Conservation (phyloP, 805 yeast genomes). For the Barnettozyma siamensis region DNA sequence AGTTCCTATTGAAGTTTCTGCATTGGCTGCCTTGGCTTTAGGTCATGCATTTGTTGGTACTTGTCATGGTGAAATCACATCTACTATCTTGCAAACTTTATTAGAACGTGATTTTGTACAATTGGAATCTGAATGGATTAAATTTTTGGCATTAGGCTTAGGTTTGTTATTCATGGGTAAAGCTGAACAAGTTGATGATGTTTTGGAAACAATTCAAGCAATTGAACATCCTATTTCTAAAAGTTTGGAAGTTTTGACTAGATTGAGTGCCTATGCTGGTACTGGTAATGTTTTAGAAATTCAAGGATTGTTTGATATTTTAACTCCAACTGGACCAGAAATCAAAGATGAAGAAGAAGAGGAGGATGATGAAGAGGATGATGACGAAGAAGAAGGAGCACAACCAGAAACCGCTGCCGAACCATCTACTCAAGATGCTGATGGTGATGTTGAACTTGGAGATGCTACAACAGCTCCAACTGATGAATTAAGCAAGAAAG, state of each 20-base stretch:
- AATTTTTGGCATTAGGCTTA: conserved; percentile 86
- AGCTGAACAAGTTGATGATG: conserved; percentile 91
- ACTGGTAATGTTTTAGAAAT: conserved; percentile 95
- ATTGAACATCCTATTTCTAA: conserved; percentile 92
- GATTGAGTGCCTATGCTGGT: conserved; percentile 93
- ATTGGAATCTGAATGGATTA: conserved; percentile 78
- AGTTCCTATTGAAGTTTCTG: conserved; percentile 68
- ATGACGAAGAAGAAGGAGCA: conserved; percentile 36
- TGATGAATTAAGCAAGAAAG: conserved; percentile 29
- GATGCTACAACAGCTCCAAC: conserved; percentile 23
- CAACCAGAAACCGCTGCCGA: conserved; percentile 20
- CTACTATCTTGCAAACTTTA: conserved; percentile 85
- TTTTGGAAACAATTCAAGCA: conserved; percentile 87
- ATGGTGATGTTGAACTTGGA: conserved; percentile 26
- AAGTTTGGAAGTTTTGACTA: conserved; percentile 82
- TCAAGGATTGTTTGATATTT: conserved; percentile 83
- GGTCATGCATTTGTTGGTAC: conserved; percentile 96
- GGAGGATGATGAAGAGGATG: conserved; percentile 47
- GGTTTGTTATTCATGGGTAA: conserved; percentile 91
- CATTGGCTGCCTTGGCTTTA: conserved; percentile 83
- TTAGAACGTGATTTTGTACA: conserved; percentile 79
- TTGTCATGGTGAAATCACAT: conserved; percentile 88
- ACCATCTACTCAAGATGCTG: conserved; percentile 21
- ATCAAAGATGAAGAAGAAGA: conserved; percentile 51
- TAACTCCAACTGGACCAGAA: conserved; percentile 64